Base-by-base conservation (phyloP, 768 basidiomycete species). In the Trametes meyenii region DNA sequence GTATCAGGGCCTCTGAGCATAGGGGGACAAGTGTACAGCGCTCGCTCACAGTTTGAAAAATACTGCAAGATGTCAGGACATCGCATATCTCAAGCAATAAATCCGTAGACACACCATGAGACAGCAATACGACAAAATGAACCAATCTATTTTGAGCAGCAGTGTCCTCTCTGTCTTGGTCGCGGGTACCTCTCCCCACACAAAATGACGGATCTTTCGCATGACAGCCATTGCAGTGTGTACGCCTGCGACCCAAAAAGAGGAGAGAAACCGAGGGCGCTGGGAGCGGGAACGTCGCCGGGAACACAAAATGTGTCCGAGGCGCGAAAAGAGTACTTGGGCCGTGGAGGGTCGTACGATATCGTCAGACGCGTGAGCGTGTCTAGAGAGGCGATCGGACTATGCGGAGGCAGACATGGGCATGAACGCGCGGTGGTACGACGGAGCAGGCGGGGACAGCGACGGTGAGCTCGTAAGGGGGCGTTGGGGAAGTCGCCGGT, bases 111-210 rank as follows among this genome's bases (percentile, higher is more conserved):
- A 58, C 61, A 87, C 82, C 86, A 88, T 84, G 48, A 89, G 76
- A 75, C 87, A 89, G 68, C 85, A 85, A 68, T 87, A 89, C 10
- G 86, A 87, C 42, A 89, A 70, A 50, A 89, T 87, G 69, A 88
- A 87, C 77, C 80, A 84, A 71, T 90, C 78, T 36, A 79, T 74
- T 71, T 90, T 89, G 64, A 82, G 66, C 24, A 90, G 72, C 35
- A 89, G 77, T 19, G 60, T 78, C 33, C 75, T 70, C 74, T 89
- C 87, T 58, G 73, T 68, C 64, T 75, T 76, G 2, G 74, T 74
- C 10, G 74, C 66, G 4, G 79, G 79, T 19, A 70, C 57, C 55
- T 77, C 73, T 6, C 78, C 76, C 76, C 75, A 78, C 43, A 74
- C 63, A 63, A 75, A 73, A 29, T 55, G 60, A 5, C 72, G 70